A percentile compares a stretch with the other conserved stretches of the same genome.
Evolutionary conservation across 495 filamentous ascomycete genomes (phyloP).

Genomic region (Geoglossum glabrum): DNA sequence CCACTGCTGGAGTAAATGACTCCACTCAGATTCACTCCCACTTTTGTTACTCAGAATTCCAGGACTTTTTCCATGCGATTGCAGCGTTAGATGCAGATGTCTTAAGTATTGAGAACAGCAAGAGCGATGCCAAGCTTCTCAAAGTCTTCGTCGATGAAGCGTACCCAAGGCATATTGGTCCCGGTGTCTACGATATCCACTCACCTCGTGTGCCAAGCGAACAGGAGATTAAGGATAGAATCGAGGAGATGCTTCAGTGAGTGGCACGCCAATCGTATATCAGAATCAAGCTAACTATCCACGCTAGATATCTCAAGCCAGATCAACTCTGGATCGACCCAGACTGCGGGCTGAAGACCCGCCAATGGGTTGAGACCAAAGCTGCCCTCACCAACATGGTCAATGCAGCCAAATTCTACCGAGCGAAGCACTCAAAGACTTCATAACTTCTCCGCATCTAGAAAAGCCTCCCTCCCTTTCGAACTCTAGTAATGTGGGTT

Average conservation of each 20-base stretch:
- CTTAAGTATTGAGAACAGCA: constrained; percentile 97
- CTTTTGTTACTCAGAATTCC: constrained; percentile 99
- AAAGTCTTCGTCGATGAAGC: constrained; percentile 94
- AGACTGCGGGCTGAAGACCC: constrained; percentile 96
- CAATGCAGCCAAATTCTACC: constrained; percentile 89
- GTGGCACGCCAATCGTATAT: background rate
- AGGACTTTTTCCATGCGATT: constrained; percentile 99
- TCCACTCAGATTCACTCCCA: constrained; percentile 98
- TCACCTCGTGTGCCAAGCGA: constrained; percentile 85
- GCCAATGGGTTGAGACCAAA: constrained; percentile 92
- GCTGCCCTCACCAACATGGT: constrained; percentile 83
- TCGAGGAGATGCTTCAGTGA: constrained; percentile 85
- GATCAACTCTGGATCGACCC: constrained; percentile 98
- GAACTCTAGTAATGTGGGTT: constrained; percentile 18
- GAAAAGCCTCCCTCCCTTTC: background rate
- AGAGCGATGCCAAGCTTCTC: constrained; percentile 96
- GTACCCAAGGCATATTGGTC: constrained; percentile 93
- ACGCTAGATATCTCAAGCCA: constrained; percentile 44
- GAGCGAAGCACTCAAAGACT: constrained; percentile 44
- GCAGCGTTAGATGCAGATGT: constrained; percentile 95
- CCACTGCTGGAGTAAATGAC: constrained; percentile 75
- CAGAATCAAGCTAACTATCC: background rate
- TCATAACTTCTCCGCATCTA: background rate
- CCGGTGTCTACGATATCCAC: constrained; percentile 99
- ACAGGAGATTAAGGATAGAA: constrained; percentile 91